phyloP scores from a whole-genome alignment of 192 early-diverging fungal genomes.

The Coemansia sp. region DNA sequence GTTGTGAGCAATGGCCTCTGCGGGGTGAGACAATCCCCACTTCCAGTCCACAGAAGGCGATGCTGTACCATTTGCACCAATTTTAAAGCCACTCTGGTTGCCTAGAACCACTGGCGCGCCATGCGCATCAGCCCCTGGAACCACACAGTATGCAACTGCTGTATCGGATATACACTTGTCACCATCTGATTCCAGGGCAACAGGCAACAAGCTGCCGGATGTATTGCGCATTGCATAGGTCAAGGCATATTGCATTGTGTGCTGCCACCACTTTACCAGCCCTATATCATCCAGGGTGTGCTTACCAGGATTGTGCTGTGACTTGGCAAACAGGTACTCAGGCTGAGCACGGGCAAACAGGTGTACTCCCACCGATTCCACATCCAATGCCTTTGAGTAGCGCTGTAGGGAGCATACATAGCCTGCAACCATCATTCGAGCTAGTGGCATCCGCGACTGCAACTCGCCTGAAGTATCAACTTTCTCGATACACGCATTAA shows the following conservation, averaged over 20 bases:
- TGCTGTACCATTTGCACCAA: neutral
- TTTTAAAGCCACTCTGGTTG: neutral
- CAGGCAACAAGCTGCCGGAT: neutral
- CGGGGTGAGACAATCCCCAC: constrained; percentile 40
- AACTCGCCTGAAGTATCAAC: constrained; percentile 46
- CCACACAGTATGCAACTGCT: constrained; percentile 24
- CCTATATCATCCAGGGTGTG: constrained; percentile 60
- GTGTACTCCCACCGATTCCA: constrained; percentile 41
- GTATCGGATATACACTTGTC: constrained; percentile 3
- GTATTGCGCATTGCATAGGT: constrained; percentile 9
- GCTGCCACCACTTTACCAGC: constrained; percentile 80
- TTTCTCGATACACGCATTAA: constrained; percentile 48
- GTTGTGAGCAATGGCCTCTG: constrained; percentile 29
- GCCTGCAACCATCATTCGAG: constrained; percentile 31
- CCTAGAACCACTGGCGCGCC: constrained; percentile 28
- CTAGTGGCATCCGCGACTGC: constrained; percentile 21
- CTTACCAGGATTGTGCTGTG: constrained; percentile 64
- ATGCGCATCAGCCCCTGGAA: constrained; percentile 29
- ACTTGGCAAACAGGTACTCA: constrained; percentile 79
- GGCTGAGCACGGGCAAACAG: constrained; percentile 86
- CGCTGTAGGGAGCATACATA: constrained; percentile 35
- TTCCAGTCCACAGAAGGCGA: constrained; percentile 19
- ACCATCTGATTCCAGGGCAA: neutral
- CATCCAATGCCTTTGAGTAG: constrained; percentile 15
- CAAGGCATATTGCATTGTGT: constrained; percentile 35